phyloP scores from a whole-genome alignment of 306 rosid genomes.

The Quercus alba region DNA sequence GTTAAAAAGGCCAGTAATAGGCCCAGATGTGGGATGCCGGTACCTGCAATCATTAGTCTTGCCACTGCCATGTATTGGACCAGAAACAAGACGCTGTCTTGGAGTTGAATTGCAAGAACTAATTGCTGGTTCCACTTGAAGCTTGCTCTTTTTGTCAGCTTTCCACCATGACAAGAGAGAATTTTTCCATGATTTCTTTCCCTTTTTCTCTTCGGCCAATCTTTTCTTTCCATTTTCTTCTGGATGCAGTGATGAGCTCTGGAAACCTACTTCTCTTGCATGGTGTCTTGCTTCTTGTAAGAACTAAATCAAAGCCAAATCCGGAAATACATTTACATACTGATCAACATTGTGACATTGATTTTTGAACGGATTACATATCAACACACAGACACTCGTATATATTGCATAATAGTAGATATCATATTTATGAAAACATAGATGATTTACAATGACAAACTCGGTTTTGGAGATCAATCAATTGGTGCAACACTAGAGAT shows the following conservation, averaged over 20 bases:
- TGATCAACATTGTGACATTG: too few species aligned
- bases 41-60: constrained; percentile 23
- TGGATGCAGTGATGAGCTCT: constrained; percentile 31
- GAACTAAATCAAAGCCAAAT: constrained; percentile 44
- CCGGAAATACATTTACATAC: neutral
- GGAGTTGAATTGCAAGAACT: constrained; percentile 26
- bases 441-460: too few species aligned
- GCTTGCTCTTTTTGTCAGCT: constrained; percentile 42
- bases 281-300: constrained; percentile 72
- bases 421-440: too few species aligned
- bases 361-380: too few species aligned
- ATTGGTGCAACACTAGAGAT: neutral
- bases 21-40: constrained; percentile 51
- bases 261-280: constrained; percentile 34
- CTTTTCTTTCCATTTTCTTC: constrained; percentile 41
- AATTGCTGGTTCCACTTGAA: constrained; percentile 16
- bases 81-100: constrained; percentile 50
- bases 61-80: constrained; percentile 45
- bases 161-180: constrained; percentile 73
- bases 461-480: neutral
- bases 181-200: constrained; percentile 71
- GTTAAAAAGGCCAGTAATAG: constrained; percentile 51
- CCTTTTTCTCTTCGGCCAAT: constrained; percentile 33
- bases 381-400: too few species aligned
- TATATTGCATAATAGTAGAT: too few species aligned